Percentiles rank a stretch among this genome's conserved stretches.
Conservation (phyloP, 139 green algal genomes). For the Pedinophyceae sp. region DNA sequence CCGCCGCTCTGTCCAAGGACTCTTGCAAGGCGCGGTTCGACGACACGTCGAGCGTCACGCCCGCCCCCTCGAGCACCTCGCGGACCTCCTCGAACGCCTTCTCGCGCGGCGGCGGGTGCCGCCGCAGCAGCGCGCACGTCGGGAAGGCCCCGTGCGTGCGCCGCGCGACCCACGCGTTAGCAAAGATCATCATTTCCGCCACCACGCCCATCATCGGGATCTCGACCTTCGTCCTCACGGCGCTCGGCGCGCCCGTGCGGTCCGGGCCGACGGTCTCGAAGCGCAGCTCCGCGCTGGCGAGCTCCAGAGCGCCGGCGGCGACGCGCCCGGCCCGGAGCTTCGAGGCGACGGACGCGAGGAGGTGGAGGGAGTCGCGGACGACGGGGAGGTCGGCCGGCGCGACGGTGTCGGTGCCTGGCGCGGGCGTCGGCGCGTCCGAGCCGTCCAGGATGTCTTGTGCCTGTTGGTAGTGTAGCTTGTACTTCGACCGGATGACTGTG, state of each 20-base stretch:
- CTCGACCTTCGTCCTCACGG: conserved; percentile 21
- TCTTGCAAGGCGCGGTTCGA: conserved; percentile 33
- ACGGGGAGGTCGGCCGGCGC: conserved; percentile 16
- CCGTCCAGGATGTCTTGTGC: conserved; percentile 43
- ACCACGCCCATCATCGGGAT: conserved; percentile 38
- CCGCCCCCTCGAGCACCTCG: conserved; percentile 31
- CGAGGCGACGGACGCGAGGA: conserved; percentile 6
- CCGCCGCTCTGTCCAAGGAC: conserved; percentile 39
- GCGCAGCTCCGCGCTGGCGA: conserved; percentile 33
- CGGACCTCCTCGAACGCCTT: conserved; percentile 40
- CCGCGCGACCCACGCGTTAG: conserved; percentile 33
- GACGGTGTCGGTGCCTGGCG: background rate
- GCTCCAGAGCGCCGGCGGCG: conserved; percentile 39
- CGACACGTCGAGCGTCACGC: conserved; percentile 31
- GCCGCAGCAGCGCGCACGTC: conserved; percentile 43
- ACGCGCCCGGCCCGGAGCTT: conserved; percentile 29
- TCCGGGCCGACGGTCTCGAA: conserved; percentile 23
- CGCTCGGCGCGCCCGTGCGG: conserved; percentile 11
- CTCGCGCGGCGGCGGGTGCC: conserved; percentile 37
- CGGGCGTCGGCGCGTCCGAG: background rate
- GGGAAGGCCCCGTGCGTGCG: conserved; percentile 43
- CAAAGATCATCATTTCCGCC: conserved; percentile 38
- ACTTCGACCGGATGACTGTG: conserved; percentile 47
- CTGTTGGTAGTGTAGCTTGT: conserved; percentile 58
- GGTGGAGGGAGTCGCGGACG: background rate